A percentile compares a stretch with the other conserved stretches of the same genome.
phyloP scores from a whole-genome alignment of 257 asterid species.

The Verbascum thapsus region DNA sequence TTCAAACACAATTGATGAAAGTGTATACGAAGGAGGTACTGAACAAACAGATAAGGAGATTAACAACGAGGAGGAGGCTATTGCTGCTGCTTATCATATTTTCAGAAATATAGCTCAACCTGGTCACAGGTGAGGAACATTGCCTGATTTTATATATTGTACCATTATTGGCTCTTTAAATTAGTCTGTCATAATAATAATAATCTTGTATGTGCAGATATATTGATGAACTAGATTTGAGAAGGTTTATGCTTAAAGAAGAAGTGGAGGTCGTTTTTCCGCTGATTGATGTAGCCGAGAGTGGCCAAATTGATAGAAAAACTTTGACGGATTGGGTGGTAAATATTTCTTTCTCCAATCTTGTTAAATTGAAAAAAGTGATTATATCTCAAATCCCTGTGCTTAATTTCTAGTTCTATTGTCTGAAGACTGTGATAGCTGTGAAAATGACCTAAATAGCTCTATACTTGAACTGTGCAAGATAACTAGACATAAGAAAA shows the following conservation, averaged over 20 bases:
- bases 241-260: constrained; percentile 85
- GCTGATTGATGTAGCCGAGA: constrained; percentile 67
- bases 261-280: constrained; percentile 79
- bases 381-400: neutral
- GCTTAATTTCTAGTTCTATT: neutral
- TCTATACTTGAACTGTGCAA: neutral
- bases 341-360: constrained; percentile 25
- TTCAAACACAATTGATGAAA: constrained; percentile 59
- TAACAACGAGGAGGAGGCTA: constrained; percentile 79
- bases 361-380: constrained; percentile 10
- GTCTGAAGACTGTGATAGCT: neutral
- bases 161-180: neutral
- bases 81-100: constrained; percentile 83
- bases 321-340: constrained; percentile 83
- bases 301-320: constrained; percentile 63
- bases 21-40: constrained; percentile 38
- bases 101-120: constrained; percentile 71
- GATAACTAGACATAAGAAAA: neutral
- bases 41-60: constrained; percentile 72
- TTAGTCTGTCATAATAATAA: neutral
- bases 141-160: constrained; percentile 1
- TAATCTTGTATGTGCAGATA: constrained; percentile 39
- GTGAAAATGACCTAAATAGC: neutral
- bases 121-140: constrained; percentile 55
- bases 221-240: constrained; percentile 67